Percentiles rank a stretch among this genome's conserved stretches.
Conservation (phyloP, 1,284 basidiomycete species). For the Chalciporus piperatoides region DNA sequence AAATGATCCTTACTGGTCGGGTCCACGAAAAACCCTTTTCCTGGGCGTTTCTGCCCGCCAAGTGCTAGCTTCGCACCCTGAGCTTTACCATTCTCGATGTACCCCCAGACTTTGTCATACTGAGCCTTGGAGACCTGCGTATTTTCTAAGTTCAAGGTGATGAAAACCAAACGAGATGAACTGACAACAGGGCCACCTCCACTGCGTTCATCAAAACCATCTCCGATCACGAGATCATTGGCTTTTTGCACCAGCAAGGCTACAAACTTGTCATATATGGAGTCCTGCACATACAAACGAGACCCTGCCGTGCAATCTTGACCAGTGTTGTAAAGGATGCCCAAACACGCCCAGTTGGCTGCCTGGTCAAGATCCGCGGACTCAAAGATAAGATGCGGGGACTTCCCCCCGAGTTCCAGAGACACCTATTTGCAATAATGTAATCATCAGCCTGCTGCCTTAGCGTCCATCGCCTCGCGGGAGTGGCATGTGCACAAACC, state of each 20-base stretch:
- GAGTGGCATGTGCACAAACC: conserved; percentile 37
- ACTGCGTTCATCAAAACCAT: conserved; percentile 73
- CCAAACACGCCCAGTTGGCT: conserved; percentile 81
- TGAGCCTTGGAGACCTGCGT: conserved; percentile 76
- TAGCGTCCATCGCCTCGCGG: conserved; percentile 22
- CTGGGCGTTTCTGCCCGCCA: conserved; percentile 72
- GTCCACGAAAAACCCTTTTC: conserved; percentile 72
- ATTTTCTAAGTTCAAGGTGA: conserved; percentile 10
- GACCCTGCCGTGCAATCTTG: conserved; percentile 90
- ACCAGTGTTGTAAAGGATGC: conserved; percentile 79
- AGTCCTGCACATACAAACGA: conserved; percentile 79
- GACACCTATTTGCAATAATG: conserved; percentile 56
- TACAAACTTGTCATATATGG: conserved; percentile 83
- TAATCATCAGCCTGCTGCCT: conserved; percentile 11
- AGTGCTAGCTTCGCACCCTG: conserved; percentile 79
- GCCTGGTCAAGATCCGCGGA: conserved; percentile 84
- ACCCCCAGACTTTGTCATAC: conserved; percentile 85
- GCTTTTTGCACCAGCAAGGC: conserved; percentile 64
- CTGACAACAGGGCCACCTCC: conserved; percentile 79
- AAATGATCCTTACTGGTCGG: conserved; percentile 77
- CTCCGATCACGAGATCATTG: conserved; percentile 69
- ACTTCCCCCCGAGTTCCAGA: conserved; percentile 93
- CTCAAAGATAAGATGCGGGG: conserved; percentile 84
- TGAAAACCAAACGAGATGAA: conserved; percentile 8
- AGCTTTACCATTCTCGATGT: conserved; percentile 83